Percentiles rank a stretch among this genome's conserved stretches.
phyloP scores from a whole-genome alignment of 805 yeast genomes.

The Candida peoriensis region DNA sequence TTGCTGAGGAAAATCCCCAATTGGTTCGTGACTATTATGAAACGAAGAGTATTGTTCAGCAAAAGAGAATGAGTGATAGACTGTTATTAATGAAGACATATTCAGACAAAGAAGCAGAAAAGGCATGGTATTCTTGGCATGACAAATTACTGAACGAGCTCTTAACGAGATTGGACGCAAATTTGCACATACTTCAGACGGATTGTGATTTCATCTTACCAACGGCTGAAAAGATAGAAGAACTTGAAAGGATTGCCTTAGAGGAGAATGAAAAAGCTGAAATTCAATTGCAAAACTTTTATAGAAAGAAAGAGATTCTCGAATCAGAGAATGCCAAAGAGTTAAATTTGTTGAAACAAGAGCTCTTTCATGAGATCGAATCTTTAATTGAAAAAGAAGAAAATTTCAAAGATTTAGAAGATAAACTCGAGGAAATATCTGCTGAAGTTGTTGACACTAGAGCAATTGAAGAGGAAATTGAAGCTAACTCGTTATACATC shows the following conservation, averaged over 20 bases:
- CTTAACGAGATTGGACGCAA: slow-evolving; percentile 13
- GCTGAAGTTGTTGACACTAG: slow-evolving; percentile 13
- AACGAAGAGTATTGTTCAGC: slow-evolving; percentile 12
- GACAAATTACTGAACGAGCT: slow-evolving; percentile 21
- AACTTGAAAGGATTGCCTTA: slow-evolving; percentile 5
- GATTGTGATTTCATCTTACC: no score
- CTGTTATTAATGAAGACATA: slow-evolving; percentile 22
- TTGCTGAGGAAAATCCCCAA: slow-evolving; percentile 22
- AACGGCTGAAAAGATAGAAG: background rate
- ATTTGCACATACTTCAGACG: slow-evolving; percentile 6
- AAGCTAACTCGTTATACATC: slow-evolving; percentile 7
- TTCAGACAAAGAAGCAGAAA: slow-evolving; percentile 23
- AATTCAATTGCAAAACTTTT: slow-evolving; percentile 2
- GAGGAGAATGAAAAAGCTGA: slow-evolving; percentile 4
- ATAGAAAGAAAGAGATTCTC: slow-evolving; percentile 4
- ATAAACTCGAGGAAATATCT: slow-evolving; percentile 8
- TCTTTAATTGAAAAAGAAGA: slow-evolving; percentile 4
- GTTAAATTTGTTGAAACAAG: slow-evolving; percentile 7
- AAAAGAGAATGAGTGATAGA: slow-evolving; percentile 22
- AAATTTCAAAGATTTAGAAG: slow-evolving; percentile 1
- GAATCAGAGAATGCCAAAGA: slow-evolving; percentile 16
- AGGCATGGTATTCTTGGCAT: slow-evolving; percentile 23
- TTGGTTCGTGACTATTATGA: slow-evolving; percentile 23
- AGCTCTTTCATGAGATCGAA: slow-evolving; percentile 9
- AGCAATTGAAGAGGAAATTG: slow-evolving; percentile 15